phyloP scores from a whole-genome alignment of 2,329 filamentous ascomycete genomes.

The Hirsutella thompsonii region DNA sequence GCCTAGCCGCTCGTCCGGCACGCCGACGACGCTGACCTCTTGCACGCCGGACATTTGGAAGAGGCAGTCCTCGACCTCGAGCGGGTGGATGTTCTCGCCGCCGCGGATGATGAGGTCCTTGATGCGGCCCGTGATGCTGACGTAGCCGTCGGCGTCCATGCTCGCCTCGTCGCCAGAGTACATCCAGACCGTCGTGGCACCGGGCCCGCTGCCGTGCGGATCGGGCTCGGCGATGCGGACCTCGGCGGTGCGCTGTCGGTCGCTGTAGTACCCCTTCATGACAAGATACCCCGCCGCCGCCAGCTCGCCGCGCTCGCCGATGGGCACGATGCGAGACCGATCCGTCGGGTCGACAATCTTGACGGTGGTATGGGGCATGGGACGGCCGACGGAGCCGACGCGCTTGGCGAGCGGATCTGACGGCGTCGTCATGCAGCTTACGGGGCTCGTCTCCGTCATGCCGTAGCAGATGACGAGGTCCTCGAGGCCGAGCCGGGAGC shows the following conservation, averaged over 20 bases:
- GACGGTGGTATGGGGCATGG: slow-evolving; percentile 66
- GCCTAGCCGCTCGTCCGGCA: slow-evolving; percentile 72
- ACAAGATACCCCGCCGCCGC: slow-evolving; percentile 74
- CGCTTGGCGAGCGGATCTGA: slow-evolving; percentile 61
- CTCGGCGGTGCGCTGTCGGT: slow-evolving; percentile 54
- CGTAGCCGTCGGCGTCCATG: slow-evolving; percentile 74
- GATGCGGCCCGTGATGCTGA: slow-evolving; percentile 79
- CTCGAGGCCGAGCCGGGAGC: slow-evolving; percentile 59
- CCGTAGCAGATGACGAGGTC: slow-evolving; percentile 92
- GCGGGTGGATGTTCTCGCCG: slow-evolving; percentile 90
- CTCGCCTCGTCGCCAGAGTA: slow-evolving; percentile 80
- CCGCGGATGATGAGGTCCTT: slow-evolving; percentile 94
- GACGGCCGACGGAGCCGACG: slow-evolving; percentile 62
- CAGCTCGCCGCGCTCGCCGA: slow-evolving; percentile 64
- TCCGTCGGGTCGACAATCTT: slow-evolving; percentile 66
- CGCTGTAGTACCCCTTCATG: slow-evolving; percentile 86
- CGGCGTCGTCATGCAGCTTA: slow-evolving; percentile 71
- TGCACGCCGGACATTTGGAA: slow-evolving; percentile 57
- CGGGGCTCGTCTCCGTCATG: slow-evolving; percentile 82
- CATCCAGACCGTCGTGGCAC: slow-evolving; percentile 59
- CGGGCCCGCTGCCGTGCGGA: slow-evolving; percentile 5
- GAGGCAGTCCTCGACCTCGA: slow-evolving; percentile 84
- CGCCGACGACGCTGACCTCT: slow-evolving; percentile 72
- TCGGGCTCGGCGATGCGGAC: slow-evolving; percentile 41
- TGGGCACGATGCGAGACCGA: slow-evolving; percentile 41